Percentiles rank a stretch among this genome's conserved stretches.
Evolutionary conservation across 1,284 basidiomycete genomes (phyloP).

Genomic region (Tremellales sp.): DNA sequence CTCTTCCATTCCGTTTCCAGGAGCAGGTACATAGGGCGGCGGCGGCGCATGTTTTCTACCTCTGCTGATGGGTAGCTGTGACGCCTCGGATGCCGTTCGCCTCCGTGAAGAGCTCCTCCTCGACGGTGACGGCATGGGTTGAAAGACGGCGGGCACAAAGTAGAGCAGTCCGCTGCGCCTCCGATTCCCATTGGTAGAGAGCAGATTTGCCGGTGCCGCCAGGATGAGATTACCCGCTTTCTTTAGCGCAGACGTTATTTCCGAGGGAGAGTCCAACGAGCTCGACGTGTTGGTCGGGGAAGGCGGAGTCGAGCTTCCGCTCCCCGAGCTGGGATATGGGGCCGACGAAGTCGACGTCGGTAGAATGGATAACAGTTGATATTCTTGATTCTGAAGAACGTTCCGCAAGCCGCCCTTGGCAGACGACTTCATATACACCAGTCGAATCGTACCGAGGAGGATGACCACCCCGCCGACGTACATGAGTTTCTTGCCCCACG

Average conservation of each 20-base stretch:
- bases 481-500: constrained; percentile 81
- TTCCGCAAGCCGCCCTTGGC: constrained; percentile 10
- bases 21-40: constrained; percentile 18
- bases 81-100: constrained; percentile 40
- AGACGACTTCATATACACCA: constrained; percentile 50
- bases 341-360: constrained; percentile 12
- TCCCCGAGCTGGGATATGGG: background rate
- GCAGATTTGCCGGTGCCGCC: constrained; percentile 38
- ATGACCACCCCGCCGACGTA: constrained; percentile 71
- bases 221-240: constrained; percentile 41
- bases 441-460: constrained; percentile 61
- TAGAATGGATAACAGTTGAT: constrained; percentile 15
- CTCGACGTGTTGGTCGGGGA: constrained; percentile 12
- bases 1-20: constrained; percentile 25
- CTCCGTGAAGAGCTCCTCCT: constrained; percentile 8
- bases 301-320: background rate
- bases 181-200: constrained; percentile 9
- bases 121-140: constrained; percentile 20
- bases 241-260: constrained; percentile 32
- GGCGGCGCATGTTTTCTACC: constrained; percentile 13
- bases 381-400: background rate
- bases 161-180: constrained; percentile 37
- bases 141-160: constrained; percentile 45
- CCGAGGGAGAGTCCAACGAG: constrained; percentile 14
- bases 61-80: constrained; percentile 28